Percentiles rank a stretch among this genome's conserved stretches.
phyloP scores from a whole-genome alignment of 805 yeast species.

The Kockiozyma suomiensis region DNA sequence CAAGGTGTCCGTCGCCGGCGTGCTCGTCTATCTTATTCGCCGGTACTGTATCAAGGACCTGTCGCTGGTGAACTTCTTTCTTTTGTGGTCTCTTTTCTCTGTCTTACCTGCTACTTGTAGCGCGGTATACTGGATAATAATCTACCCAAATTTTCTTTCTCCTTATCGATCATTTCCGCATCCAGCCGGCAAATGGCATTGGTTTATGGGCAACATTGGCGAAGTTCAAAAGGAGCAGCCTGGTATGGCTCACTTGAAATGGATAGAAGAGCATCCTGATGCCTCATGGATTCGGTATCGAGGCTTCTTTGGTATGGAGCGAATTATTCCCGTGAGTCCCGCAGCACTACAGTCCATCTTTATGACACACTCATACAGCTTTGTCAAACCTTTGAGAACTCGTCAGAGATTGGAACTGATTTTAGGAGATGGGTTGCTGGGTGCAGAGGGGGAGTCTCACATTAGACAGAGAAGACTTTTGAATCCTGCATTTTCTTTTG shows the following conservation, averaged over 20 bases:
- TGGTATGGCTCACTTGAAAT: slow-evolving; percentile 9
- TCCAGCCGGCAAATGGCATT: slow-evolving; percentile 18
- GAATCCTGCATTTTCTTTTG: slow-evolving; percentile 26
- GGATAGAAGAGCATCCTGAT: slow-evolving; percentile 18
- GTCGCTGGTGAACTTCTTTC: slow-evolving; percentile 7
- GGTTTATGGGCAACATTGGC: slow-evolving; percentile 21
- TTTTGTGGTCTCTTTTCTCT: slow-evolving; percentile 5
- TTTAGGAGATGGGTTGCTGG: slow-evolving; percentile 27
- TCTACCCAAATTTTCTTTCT: slow-evolving; percentile 20
- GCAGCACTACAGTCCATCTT: slow-evolving; percentile 23
- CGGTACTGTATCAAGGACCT: slow-evolving; percentile 3
- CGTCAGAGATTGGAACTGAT: slow-evolving; percentile 4
- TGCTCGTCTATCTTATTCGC: slow-evolving; percentile 12
- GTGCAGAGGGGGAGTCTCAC: slow-evolving; percentile 28
- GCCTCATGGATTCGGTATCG: slow-evolving; percentile 18
- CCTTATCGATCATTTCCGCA: slow-evolving; percentile 17
- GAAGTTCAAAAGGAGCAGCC: neutral
- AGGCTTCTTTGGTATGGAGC: slow-evolving; percentile 16
- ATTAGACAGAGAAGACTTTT: slow-evolving; percentile 24
- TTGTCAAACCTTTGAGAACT: slow-evolving; percentile 16
- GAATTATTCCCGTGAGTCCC: slow-evolving; percentile 6
- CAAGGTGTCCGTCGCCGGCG: slow-evolving; percentile 19
- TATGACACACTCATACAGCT: slow-evolving; percentile 24
- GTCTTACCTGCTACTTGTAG: neutral
- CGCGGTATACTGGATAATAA: slow-evolving; percentile 3